Evolutionary conservation across 305 asterid genomes (phyloP).

Genomic region (Solanum hybrid): DNA sequence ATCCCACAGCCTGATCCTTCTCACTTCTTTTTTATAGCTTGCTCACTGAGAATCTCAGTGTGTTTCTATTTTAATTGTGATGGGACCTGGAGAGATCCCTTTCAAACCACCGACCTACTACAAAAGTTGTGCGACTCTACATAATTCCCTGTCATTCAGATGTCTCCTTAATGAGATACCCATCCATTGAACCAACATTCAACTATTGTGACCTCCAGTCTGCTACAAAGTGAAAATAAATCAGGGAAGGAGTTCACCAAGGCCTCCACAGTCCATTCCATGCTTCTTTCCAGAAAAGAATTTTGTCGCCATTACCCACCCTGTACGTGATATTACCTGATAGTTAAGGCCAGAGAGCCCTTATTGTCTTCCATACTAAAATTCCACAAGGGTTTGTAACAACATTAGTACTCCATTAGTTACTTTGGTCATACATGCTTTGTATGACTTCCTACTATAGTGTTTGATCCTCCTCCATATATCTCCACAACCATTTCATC

Average conservation of each 20-base stretch:
- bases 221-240: background rate
- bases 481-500: background rate
- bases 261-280: background rate
- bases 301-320: background rate
- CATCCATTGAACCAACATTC: background rate
- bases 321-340: background rate
- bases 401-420: background rate
- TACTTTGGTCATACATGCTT: background rate
- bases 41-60: background rate
- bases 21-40: background rate
- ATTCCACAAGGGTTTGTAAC: background rate
- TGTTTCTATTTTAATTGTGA: background rate
- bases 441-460: background rate
- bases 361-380: background rate
- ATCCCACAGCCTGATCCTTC: background rate
- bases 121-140: background rate
- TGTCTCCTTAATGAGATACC: background rate
- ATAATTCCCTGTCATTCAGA: background rate
- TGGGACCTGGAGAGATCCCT: background rate
- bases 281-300: background rate
- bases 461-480: background rate
- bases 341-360: background rate
- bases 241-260: background rate
- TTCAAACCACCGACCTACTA: background rate
- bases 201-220: background rate